phyloP scores from a whole-genome alignment of 2,329 filamentous ascomycete species.

The Diaporthe ilicicola region DNA sequence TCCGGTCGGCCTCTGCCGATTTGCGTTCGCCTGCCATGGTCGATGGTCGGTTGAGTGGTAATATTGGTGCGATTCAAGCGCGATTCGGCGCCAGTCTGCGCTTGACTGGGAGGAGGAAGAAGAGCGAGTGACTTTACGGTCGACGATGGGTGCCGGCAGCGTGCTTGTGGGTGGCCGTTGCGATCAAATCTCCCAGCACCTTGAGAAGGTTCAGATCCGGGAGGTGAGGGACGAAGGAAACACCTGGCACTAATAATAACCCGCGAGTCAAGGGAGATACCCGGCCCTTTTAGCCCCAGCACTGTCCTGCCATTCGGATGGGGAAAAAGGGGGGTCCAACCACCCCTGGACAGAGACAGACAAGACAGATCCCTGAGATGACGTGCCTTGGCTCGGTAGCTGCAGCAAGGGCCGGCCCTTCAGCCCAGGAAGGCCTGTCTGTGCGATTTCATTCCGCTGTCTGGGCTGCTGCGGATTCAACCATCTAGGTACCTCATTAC shows the following conservation, averaged over 20 bases:
- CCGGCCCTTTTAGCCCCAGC: neutral
- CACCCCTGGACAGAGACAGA: neutral
- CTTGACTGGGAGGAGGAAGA: neutral
- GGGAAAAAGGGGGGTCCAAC: slow-evolving; percentile 6
- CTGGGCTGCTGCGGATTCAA: no score
- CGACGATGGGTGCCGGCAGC: neutral
- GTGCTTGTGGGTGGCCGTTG: neutral
- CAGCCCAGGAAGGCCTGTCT: neutral
- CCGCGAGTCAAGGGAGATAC: slow-evolving; percentile 6
- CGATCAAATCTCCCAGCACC: neutral
- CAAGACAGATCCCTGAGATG: neutral
- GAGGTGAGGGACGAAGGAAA: neutral
- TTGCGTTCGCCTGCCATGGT: slow-evolving; percentile 32
- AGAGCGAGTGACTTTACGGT: neutral
- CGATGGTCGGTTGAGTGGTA: neutral
- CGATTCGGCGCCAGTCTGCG: neutral
- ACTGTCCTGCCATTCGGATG: neutral
- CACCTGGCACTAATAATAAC: slow-evolving; percentile 19
- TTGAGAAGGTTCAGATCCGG: neutral
- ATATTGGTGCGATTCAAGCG: neutral
- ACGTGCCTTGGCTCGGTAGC: neutral
- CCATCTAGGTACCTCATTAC: no score
- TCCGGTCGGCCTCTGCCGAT: slow-evolving; percentile 33
- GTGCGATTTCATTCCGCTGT: neutral
- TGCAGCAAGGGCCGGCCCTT: neutral